phyloP scores from a whole-genome alignment of 345 rosid genomes.

The Gynandropsis gynandra region DNA sequence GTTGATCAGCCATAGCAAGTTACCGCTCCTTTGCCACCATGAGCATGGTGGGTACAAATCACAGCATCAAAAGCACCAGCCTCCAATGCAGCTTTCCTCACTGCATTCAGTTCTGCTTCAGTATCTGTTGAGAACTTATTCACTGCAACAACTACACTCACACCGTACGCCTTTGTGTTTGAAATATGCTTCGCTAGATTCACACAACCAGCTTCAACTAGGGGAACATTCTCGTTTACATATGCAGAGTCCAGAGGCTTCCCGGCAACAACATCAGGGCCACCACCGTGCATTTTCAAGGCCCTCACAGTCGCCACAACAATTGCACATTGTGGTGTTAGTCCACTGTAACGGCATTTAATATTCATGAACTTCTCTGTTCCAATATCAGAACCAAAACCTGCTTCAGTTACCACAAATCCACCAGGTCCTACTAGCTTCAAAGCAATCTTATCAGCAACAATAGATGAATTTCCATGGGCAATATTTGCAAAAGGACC shows the following conservation, averaged over 20 bases:
- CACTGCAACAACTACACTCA: constrained; percentile 92
- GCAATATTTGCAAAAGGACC: constrained; percentile 99
- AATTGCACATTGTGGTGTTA: constrained; percentile 88
- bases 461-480: constrained; percentile 94
- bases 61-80: constrained; percentile 96
- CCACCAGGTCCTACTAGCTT: constrained; percentile 97
- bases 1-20: not conserved
- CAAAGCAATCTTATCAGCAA: constrained; percentile 93
- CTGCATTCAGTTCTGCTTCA: constrained; percentile 84
- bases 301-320: constrained; percentile 97
- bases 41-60: constrained; percentile 89
- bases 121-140: constrained; percentile 89
- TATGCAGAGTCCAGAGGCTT: constrained; percentile 90
- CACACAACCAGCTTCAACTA: constrained; percentile 93
- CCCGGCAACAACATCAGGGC: constrained; percentile 95
- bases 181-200: constrained; percentile 89
- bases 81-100: constrained; percentile 63
- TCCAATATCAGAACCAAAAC: constrained; percentile 97
- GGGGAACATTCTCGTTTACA: constrained; percentile 71
- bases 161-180: constrained; percentile 81
- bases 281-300: constrained; percentile 99
- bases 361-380: constrained; percentile 97
- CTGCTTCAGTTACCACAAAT: constrained; percentile 96
- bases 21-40: constrained; percentile 98
- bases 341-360: constrained; percentile 82